Base-by-base conservation (phyloP, 495 filamentous ascomycete species). In the Penicillium egyptiacum region DNA sequence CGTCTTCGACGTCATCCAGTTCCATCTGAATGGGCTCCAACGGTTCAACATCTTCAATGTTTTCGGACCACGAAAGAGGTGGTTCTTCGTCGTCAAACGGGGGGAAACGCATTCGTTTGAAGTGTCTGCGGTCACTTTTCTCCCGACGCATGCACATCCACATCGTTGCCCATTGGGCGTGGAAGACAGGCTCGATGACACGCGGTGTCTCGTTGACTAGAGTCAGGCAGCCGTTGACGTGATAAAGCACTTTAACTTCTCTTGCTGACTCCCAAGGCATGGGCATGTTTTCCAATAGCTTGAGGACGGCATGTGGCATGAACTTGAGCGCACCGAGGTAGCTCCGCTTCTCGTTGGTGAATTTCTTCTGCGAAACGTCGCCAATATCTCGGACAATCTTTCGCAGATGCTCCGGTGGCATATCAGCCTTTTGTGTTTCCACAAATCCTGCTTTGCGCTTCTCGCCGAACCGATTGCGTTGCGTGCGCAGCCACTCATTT, bases 1-100 rank as follows among this genome's bases (percentile, higher is more conserved):
- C 83, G 75, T 99, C 95, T 75, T 99, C 95, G n/a, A 84, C 81
- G 61, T 96, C 92, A 59, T 99, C 94, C 5, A 99, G 84, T 70
- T 99, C 95, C 92, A 98, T 94, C 76, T 97, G 95, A 65, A 99
- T 97, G 12, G 95, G 95, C 72, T 99, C 95, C 58, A 97, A 76
- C 0, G 95, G 95, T 69, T 99, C 95, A 10, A 98, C 95, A 68
- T 96, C 95, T 67, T 98, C 95, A 51, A 99, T 94, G 62, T 99
- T 99, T 70, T 99, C 95, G 11, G 91, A 93, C 91, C 92, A 99
- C 7, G 91, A 96, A 43, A 99, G 80, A 22, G 95, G 95, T 0
- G 95, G 95, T 66, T 99, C 95, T 75, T 99, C 95, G 65, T 99
- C 95, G 67, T 99, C 95, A 65, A 99, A 99, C 0, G 95, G 95